Evolutionary conservation across 495 filamentous ascomycete genomes (phyloP).

Genomic region (Terfezia claveryi): DNA sequence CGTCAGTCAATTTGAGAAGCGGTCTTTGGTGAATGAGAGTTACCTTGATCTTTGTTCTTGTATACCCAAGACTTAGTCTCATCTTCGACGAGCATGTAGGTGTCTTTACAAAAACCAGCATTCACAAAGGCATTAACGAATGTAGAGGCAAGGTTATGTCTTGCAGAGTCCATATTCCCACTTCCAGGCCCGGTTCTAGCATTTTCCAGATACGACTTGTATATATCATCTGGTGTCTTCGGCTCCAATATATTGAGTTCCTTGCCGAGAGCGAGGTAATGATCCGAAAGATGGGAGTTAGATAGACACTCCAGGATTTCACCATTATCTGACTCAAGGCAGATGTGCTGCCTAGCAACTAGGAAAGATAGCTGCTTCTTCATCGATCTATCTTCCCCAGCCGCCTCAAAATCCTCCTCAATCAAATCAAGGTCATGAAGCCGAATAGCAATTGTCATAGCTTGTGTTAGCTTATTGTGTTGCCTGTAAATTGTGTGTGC

Average conservation of each 20-base stretch:
- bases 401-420: constrained; percentile 51
- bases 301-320: constrained; percentile 61
- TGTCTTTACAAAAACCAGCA: constrained; percentile 83
- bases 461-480: constrained; percentile 79
- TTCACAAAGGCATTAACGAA: constrained; percentile 97
- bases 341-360: constrained; percentile 75
- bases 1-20: not conserved
- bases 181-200: constrained; percentile 52
- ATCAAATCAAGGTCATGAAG: constrained; percentile 73
- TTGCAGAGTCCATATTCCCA: constrained; percentile 76
- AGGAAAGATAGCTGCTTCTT: constrained; percentile 92
- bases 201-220: constrained; percentile 96
- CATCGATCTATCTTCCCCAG: constrained; percentile 47
- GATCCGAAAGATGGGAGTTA: constrained; percentile 67
- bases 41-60: constrained; percentile 92
- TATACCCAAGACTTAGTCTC: constrained; percentile 86
- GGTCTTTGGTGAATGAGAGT: not conserved
- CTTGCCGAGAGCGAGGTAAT: constrained; percentile 85
- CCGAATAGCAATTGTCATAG: constrained; percentile 80
- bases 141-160: constrained; percentile 84
- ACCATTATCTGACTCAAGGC: constrained; percentile 50
- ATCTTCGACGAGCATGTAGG: constrained; percentile 75
- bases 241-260: constrained; percentile 93
- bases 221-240: constrained; percentile 95
- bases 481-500: constrained; percentile 81